Evolutionary conservation across 1,284 basidiomycete species (phyloP), one percentile per base, ranked within the genome.

Genomic region (Melampsora americana): DNA sequence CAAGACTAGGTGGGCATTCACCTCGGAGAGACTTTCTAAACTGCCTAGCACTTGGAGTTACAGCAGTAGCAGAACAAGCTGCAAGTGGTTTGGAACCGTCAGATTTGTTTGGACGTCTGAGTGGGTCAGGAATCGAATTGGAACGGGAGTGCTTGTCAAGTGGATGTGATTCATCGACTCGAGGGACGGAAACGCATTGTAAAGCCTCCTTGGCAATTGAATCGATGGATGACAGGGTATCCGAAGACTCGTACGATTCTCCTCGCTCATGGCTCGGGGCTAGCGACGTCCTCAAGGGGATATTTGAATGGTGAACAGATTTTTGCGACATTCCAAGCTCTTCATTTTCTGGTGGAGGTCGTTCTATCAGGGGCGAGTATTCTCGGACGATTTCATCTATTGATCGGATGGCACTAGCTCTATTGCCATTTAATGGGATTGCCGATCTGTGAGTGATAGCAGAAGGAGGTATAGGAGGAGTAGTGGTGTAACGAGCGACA

Each of bases 201-300:
- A 70, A 28, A n/a, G 69, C 69, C 46, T 70, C 69, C 23, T 48
- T 39, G 35, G 69, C 62, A 1, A 60, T 20, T 39, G 69, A 70
- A 44, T 70, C 62, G 59, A 70, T 70, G 7, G 69, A 70, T 44
- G 59, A 70, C 16, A 61, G 20, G 2, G 69, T 61, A n/a, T 70
- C 69, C 20, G 46, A 42, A 4, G 69, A 70, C 35, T 60, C 30
- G 23, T 61, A 42, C 23, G 69, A 70, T 46, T 28, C 7, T 4
- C 42, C 44, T 61, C 69, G 69, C 48, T 20, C 26, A 1, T 60
- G 69, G 16, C 11, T 68, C 53, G 60, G 30, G 30, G 32, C 48
- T 56, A 5, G 50, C 3, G 42, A 66, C 48, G 32, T 28, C 56
- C 46, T 44, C 5, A 26, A 28, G 9, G 23, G 46, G 32, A 9